Percentiles rank a stretch among this genome's conserved stretches.
These are phyloP conservation scores for Pyrenophora seminiperda DNA, from an alignment of 2,329 filamentous ascomycete genomes.

Conservation along the genomic window DNA sequence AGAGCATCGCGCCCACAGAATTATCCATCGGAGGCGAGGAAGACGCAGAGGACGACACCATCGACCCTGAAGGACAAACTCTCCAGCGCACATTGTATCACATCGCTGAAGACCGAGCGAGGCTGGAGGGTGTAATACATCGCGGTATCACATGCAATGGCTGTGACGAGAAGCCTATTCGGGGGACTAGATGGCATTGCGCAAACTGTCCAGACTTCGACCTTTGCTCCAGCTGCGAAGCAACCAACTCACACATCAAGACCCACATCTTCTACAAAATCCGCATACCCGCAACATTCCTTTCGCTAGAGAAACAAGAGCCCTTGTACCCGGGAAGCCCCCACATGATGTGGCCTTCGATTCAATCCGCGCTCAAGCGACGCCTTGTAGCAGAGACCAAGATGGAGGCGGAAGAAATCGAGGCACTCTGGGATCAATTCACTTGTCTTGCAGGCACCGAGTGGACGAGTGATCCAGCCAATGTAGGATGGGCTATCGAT, in stretches of 20 bases:
- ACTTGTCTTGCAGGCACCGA: slow-evolving; percentile 88
- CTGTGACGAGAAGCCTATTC: slow-evolving; percentile 85
- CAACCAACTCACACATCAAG: slow-evolving; percentile 75
- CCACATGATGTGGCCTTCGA: slow-evolving; percentile 67
- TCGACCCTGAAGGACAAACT: slow-evolving; percentile 68
- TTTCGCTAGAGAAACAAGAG: slow-evolving; percentile 72
- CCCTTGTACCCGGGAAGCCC: slow-evolving; percentile 64
- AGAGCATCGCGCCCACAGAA: slow-evolving; percentile 43
- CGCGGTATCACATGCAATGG: slow-evolving; percentile 90
- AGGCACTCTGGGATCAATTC: slow-evolving; percentile 96
- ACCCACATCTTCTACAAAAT: slow-evolving; percentile 98
- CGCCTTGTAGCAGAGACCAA: slow-evolving; percentile 57
- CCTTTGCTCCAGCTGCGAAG: slow-evolving; percentile 90
- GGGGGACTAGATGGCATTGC: slow-evolving; percentile 90
- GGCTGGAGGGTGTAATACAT: slow-evolving; percentile 78
- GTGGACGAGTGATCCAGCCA: slow-evolving; percentile 79
- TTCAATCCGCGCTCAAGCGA: slow-evolving; percentile 71
- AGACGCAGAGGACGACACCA: slow-evolving; percentile 49
- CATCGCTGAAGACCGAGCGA: slow-evolving; percentile 91
- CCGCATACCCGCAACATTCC: slow-evolving; percentile 82
- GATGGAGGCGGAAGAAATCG: slow-evolving; percentile 81
- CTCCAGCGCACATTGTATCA: slow-evolving; percentile 85
- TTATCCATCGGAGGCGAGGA: slow-evolving; percentile 38
- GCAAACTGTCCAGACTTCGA: slow-evolving; percentile 96
- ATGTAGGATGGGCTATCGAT: slow-evolving; percentile 82